These are phyloP conservation scores for Trichosanthes truncata DNA, from an alignment of 306 rosid genomes.

Conservation along the genomic window DNA sequence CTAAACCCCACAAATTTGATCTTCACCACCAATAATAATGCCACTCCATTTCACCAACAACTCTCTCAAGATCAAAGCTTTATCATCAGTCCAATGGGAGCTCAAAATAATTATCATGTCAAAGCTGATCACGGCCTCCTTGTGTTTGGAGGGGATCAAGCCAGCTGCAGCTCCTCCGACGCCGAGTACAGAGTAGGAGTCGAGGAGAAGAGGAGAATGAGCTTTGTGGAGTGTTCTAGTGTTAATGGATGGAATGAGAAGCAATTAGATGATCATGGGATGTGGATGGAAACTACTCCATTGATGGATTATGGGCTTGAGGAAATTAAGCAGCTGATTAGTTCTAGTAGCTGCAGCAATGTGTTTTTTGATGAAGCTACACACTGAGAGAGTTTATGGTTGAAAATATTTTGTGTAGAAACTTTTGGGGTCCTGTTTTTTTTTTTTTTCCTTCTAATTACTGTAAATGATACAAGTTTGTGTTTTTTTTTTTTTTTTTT, in stretches of 20 bases:
- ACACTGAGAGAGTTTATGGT: not conserved
- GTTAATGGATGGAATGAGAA: conserved; percentile 17
- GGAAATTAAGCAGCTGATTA: conserved; percentile 58
- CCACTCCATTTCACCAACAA: conserved; percentile 18
- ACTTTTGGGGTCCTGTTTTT: not conserved
- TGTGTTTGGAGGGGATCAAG: conserved; percentile 39
- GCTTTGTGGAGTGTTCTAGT: conserved; percentile 16
- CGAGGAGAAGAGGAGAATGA: conserved; percentile 29
- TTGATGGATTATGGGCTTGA: conserved; percentile 49
- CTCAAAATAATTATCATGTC: conserved; percentile 15
- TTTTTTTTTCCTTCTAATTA: too few relatives aligned
- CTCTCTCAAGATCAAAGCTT: conserved; percentile 30
- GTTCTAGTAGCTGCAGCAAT: conserved; percentile 33
- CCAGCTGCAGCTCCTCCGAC: conserved; percentile 41
- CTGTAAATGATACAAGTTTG: too few relatives aligned
- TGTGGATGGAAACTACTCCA: conserved; percentile 39
- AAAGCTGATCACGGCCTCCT: conserved; percentile 14
- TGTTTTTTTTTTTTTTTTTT: not conserved
- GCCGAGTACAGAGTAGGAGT: conserved; percentile 19
- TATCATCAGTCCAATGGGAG: not conserved
- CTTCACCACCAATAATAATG: not conserved
- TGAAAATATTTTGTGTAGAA: not conserved
- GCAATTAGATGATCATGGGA: conserved; percentile 4
- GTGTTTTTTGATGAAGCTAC: conserved; percentile 37
- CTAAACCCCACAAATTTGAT: conserved; percentile 16